phyloP scores from a whole-genome alignment of 2,329 filamentous ascomycete genomes.

The Colletotrichum sp. region DNA sequence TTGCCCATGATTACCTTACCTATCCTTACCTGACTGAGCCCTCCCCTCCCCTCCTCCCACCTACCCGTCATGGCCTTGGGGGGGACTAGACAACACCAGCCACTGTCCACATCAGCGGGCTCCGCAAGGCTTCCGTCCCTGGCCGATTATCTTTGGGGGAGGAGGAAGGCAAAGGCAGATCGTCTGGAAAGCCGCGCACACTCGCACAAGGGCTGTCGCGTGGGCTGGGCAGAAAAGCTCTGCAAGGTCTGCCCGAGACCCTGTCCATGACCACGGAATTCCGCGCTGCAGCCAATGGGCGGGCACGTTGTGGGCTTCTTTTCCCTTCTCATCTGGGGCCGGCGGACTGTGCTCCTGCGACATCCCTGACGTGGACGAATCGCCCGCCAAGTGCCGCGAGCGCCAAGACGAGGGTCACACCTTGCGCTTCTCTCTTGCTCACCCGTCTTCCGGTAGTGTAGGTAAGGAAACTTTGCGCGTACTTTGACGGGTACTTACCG shows the following conservation, averaged over 20 bases:
- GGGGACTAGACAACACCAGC: not conserved
- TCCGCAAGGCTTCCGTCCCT: constrained; percentile 6
- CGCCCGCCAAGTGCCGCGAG: constrained; percentile 14
- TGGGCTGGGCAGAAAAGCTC: not conserved
- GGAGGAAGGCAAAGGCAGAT: not conserved
- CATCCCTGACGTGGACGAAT: constrained; percentile 19
- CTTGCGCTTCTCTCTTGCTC: not conserved
- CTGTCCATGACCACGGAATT: not conserved
- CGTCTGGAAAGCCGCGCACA: not conserved
- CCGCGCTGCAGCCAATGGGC: not conserved
- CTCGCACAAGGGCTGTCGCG: not conserved
- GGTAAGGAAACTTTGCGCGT: not conserved
- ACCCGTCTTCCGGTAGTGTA: not conserved
- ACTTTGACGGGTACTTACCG: not conserved
- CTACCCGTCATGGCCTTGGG: not conserved
- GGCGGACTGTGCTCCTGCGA: not conserved
- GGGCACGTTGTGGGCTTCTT: not conserved
- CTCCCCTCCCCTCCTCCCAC: not conserved
- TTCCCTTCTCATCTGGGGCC: not conserved
- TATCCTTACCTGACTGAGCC: not conserved
- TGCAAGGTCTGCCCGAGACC: not conserved
- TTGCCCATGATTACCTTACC: not conserved
- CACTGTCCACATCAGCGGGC: constrained; percentile 7
- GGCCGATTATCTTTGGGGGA: not conserved
- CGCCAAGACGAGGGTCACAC: constrained; percentile 9